Evolutionary conservation across 257 asterid species (phyloP).

Genomic region (Handroanthus guayacan): DNA sequence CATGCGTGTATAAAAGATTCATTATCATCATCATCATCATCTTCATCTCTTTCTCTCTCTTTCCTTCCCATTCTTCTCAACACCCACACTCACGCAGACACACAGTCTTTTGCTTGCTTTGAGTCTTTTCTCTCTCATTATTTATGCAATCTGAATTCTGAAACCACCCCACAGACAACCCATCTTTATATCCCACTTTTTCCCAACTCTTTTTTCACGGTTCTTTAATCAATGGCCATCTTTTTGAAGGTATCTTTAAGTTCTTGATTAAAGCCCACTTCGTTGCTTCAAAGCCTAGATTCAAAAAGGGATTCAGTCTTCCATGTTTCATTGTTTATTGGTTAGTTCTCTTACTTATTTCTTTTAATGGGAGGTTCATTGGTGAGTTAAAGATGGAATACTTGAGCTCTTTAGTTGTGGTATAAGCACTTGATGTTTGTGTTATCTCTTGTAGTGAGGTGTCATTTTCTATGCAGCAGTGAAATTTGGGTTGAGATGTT

Average conservation of each 20-base stretch:
- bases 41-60: conserved; percentile 28
- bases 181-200: conserved; percentile 42
- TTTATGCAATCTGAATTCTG: conserved; percentile 43
- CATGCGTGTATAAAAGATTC: conserved; percentile 92
- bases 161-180: conserved; percentile 30
- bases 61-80: conserved; percentile 19
- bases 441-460: conserved; percentile 43
- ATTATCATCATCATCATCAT: conserved; percentile 54
- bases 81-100: neutral
- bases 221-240: conserved; percentile 32
- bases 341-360: neutral
- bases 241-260: conserved; percentile 41
- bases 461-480: conserved; percentile 70
- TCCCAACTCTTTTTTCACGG: conserved; percentile 32
- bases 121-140: conserved; percentile 45
- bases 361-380: conserved; percentile 15
- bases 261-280: conserved; percentile 52
- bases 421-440: conserved; percentile 24
- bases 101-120: conserved; percentile 22
- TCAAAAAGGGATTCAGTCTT: conserved; percentile 38
- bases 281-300: conserved; percentile 41
- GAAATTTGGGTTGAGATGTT: conserved; percentile 57
- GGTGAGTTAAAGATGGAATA: conserved; percentile 43
- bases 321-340: conserved; percentile 34
- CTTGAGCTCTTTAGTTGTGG: conserved; percentile 37